Evolutionary conservation across 1,284 basidiomycete genomes (phyloP).

Genomic region (Tremellales sp.): DNA sequence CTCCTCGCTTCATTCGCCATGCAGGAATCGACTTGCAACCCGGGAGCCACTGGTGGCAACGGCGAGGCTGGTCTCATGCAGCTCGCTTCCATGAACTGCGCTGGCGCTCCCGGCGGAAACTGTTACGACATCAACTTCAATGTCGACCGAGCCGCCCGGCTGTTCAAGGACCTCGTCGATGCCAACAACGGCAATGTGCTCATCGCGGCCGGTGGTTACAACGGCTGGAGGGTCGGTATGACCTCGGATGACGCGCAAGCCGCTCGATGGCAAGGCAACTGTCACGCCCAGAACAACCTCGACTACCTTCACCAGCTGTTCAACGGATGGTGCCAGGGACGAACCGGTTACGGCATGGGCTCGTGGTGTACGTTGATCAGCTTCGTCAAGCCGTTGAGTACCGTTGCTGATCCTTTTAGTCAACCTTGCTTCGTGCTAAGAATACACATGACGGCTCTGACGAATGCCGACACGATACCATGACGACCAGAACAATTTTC

Average conservation of each 20-base stretch:
- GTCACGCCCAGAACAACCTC: conserved; percentile 61
- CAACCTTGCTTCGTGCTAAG: conserved; percentile 26
- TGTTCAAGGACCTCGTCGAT: conserved; percentile 51
- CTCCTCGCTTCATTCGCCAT: conserved; percentile 79
- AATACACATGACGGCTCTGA: no score
- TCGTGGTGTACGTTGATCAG: conserved; percentile 53
- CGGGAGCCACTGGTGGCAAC: conserved; percentile 63
- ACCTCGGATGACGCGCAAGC: conserved; percentile 61
- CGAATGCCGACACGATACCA: no score
- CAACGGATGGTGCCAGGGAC: conserved; percentile 72
- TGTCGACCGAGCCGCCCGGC: conserved; percentile 46
- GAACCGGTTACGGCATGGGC: conserved; percentile 61
- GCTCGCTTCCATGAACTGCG: conserved; percentile 73
- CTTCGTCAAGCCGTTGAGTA: no score
- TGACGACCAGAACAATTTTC: no score
- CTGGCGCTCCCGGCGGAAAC: conserved; percentile 21
- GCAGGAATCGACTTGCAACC: conserved; percentile 71
- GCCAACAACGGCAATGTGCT: conserved; percentile 60
- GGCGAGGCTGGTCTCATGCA: conserved; percentile 84
- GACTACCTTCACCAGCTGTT: conserved; percentile 67
- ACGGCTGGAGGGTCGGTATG: conserved; percentile 67
- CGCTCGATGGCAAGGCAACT: conserved; percentile 56
- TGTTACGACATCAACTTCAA: conserved; percentile 55
- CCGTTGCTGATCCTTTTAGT: conserved; percentile 8
- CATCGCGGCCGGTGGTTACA: conserved; percentile 64